Evolutionary conservation across 1,139 yeast genomes (phyloP), one percentile per base, ranked within the genome.

Genomic region (Yamadazyma atmosphaerica): DNA sequence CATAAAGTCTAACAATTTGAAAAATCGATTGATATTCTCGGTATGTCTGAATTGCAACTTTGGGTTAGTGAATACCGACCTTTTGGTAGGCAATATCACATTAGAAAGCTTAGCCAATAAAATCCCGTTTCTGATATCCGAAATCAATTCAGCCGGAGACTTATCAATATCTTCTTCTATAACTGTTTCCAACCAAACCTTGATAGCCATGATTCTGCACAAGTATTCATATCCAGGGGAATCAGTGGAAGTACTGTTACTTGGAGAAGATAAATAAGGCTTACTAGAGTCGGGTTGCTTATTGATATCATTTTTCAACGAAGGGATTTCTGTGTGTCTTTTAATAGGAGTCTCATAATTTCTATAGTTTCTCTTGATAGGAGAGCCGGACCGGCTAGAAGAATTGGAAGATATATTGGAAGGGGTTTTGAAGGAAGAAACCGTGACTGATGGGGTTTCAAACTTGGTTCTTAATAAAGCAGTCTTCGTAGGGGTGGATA

Each of bases 11-110:
- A 88, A 67, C 42, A 92, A 77, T 19, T 79, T 74, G 58, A 92
- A 84, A 60, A 92, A 92, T 19, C 83, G 73, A 55, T 89, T 88
- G 54, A 92, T 92, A 55, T 92, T 92, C 57, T 94, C 98, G 0
- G 96, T 88, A 58, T 89, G 96, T 45, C 86, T 80, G 67, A 87
- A 92, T 57, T 88, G 95, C 32, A 88, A 68, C 41, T 77, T 79
- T 9, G 68, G 49, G 42, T 66, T 63, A 13, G 59, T 52, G 44
- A 67, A 71, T 2, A 72, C 74, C 4, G 56, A 49, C 38, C 65
- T 74, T 11, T 81, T 85, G 3, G 80, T 63, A 0, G 97, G 95
- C 33, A 86, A 79, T 37, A 92, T 81, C 3, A 71, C 75, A 49
- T 80, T 77, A 4, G 95, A 82, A 27, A 92, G 63, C 53, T 86